Conservation (phyloP, 345 rosid genomes). For the Trapa incisa region DNA sequence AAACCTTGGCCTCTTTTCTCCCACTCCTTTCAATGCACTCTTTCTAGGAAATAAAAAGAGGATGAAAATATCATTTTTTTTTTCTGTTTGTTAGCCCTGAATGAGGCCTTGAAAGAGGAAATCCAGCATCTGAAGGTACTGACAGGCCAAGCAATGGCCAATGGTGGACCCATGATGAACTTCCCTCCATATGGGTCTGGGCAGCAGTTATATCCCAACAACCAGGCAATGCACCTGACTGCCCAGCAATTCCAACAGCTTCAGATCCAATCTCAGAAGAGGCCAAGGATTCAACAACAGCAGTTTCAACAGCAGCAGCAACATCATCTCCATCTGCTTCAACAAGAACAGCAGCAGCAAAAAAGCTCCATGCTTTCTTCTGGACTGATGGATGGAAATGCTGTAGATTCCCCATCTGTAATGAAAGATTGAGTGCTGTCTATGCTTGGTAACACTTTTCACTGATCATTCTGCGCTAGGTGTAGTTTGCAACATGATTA, state of each 20-base stretch:
- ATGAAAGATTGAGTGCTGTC: slow-evolving; percentile 23
- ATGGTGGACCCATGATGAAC: slow-evolving; percentile 61
- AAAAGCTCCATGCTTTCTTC: slow-evolving; percentile 10
- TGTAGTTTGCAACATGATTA: too few species aligned
- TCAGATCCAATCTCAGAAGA: slow-evolving; percentile 81
- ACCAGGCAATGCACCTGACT: slow-evolving; percentile 54
- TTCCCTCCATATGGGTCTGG: slow-evolving; percentile 41
- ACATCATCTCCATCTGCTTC: slow-evolving; percentile 8
- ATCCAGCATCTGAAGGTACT: slow-evolving; percentile 80
- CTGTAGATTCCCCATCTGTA: slow-evolving; percentile 19
- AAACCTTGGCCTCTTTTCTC: too few species aligned
- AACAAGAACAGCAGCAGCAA: slow-evolving; percentile 6
- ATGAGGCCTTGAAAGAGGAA: slow-evolving; percentile 84
- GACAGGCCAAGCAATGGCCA: slow-evolving; percentile 55
- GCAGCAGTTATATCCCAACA: slow-evolving; percentile 54
- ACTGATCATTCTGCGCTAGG: not conserved
- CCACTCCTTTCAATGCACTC: not conserved
- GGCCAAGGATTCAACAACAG: slow-evolving; percentile 26
- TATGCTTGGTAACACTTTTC: not conserved
- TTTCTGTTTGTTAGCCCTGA: slow-evolving; percentile 38
- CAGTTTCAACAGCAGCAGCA: slow-evolving; percentile 1
- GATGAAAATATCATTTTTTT: not conserved
- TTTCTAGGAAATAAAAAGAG: not conserved
- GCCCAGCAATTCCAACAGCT: slow-evolving; percentile 90
- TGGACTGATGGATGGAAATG: slow-evolving; percentile 41